Evolutionary conservation across 176 grass and related monocot species (phyloP), one percentile per base, ranked within the genome.

Genomic region (Typha latifolia): DNA sequence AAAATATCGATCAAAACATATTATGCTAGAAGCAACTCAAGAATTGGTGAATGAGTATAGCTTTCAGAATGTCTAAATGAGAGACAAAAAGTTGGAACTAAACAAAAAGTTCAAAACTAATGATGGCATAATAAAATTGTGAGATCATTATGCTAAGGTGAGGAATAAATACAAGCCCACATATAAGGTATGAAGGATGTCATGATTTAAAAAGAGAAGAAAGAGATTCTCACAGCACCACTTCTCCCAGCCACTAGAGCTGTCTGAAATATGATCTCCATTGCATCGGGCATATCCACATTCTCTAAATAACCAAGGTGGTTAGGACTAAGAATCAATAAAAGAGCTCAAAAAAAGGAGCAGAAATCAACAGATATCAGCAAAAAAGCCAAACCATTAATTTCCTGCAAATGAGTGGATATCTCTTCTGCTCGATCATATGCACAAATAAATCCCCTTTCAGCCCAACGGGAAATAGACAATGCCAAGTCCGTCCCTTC

Each of bases 221-320:
- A 61, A 32, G 47, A 34, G 24, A 66, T 66, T 85, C 84, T 84
- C 79, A 91, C 84, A 66, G 88, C 81, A 21, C 84, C 84, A 73
- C 34, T 70, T 84, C 69, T 84, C 1, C 84, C 88, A 73, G 64
- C 77, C 19, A 70, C 51, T 72, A 91, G 81, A 84, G 88, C 84
- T 55, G 43, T 70, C 75, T 91, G 88, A 62, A 84, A 91, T 78
- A 87, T 75, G 68, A 91, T 74, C 72, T 91, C 88, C 66, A 87
- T 69, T 52, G 88, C 84, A 70, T 91, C 88, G 61, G 88, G 84
- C 88, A 91, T 86, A 74, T 84, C 74, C 7, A 78, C 71, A 62
- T 87, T 80, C 81, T 61, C 88, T 91, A 47, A 49, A 73, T 29
- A 68, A 63, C 63, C 20, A 71, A 66, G 15, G 34, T 21, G 16